Conservation (phyloP, 129 eudicot genomes). For the Scalesia atractyloides region DNA sequence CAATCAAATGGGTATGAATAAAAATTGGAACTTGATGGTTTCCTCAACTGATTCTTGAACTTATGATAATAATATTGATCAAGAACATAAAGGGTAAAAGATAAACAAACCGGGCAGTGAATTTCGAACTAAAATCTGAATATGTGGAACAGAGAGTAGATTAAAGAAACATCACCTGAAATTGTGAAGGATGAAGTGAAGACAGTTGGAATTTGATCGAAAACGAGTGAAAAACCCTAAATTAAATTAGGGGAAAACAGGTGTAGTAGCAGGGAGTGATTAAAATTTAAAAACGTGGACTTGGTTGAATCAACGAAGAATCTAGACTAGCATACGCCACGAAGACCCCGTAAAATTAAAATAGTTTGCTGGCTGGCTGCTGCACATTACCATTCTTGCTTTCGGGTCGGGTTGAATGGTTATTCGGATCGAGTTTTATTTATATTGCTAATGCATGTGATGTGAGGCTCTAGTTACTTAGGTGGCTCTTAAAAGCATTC, state of each 20-base stretch:
- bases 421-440: not conserved
- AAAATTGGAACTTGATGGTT: conserved; percentile 22
- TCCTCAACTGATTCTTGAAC: conserved; percentile 1
- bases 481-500: not conserved
- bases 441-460: too few species aligned
- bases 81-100: not conserved
- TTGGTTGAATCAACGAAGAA: conserved; percentile 24
- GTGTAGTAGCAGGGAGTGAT: not conserved
- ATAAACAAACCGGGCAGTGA: conserved; percentile 1
- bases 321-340: conserved; percentile 22
- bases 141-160: not conserved
- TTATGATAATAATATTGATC: not conserved
- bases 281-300: not conserved
- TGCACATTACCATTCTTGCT: too few species aligned
- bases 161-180: conserved; percentile 17
- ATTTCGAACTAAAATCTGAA: conserved; percentile 12
- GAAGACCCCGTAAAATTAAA: not conserved
- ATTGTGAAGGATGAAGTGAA: conserved; percentile 8
- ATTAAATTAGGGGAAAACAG: conserved; percentile 22
- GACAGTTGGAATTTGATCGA: conserved; percentile 16
- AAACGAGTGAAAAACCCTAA: conserved; percentile 19
- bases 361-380: too few species aligned
- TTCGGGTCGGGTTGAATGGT: not conserved
- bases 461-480: not conserved
- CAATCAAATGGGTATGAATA: conserved; percentile 2